Conservation (phyloP, 106 monocot genomes). For the Amphibolis antarctica region DNA sequence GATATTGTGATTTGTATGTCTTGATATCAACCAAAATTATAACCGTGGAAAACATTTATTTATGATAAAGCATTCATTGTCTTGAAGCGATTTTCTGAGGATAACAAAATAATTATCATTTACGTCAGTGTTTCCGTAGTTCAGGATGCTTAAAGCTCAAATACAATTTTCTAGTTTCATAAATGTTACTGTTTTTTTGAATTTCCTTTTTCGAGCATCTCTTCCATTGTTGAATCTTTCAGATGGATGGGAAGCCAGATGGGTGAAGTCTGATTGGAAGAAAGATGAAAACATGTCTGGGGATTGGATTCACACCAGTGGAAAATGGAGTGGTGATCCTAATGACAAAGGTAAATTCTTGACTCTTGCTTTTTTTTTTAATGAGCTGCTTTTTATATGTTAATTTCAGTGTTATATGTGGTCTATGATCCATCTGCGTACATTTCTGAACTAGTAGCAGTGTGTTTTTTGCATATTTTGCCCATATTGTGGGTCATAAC, state of each 20-base stretch:
- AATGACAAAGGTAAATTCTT: slow-evolving; percentile 49
- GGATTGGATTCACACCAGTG: slow-evolving; percentile 78
- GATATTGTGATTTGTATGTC: too few species aligned
- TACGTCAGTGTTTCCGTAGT: too few species aligned
- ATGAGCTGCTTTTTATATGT: neutral
- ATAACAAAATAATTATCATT: too few species aligned
- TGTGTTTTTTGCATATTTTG: neutral
- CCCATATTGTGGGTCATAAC: neutral
- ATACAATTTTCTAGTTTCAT: too few species aligned
- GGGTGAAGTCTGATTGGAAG: slow-evolving; percentile 94
- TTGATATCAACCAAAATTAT: too few species aligned
- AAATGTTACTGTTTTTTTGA: too few species aligned
- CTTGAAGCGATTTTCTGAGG: too few species aligned
- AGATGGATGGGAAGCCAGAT: slow-evolving; percentile 78
- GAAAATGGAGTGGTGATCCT: slow-evolving; percentile 60
- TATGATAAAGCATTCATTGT: too few species aligned
- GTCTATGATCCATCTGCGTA: neutral
- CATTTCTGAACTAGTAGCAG: too few species aligned
- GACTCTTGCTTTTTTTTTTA: neutral
- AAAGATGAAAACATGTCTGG: slow-evolving; percentile 69
- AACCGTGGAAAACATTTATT: too few species aligned
- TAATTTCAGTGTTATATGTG: neutral
- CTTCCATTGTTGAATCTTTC: neutral
- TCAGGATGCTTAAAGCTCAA: too few species aligned
- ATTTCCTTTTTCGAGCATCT: neutral